These are phyloP conservation scores for Fusarium subtropicale DNA, from an alignment of 2,329 filamentous ascomycete species.

Conservation along the genomic window DNA sequence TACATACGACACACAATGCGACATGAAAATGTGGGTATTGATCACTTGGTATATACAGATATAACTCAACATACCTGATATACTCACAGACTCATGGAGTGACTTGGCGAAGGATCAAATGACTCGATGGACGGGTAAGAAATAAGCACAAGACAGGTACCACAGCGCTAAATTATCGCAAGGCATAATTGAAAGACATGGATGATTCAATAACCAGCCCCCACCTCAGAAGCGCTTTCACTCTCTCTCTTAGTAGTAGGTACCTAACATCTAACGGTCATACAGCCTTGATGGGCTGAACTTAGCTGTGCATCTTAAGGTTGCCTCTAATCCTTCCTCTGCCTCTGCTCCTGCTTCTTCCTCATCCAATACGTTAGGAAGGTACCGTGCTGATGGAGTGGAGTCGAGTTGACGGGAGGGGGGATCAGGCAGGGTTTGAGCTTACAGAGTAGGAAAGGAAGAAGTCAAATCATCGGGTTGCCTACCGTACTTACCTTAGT, in stretches of 20 bases:
- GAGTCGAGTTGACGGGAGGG: constrained; percentile 6
- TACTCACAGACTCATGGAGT: not conserved
- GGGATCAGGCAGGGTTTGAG: constrained; percentile 11
- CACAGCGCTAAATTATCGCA: constrained; percentile 3
- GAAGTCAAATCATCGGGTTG: constrained; percentile 5
- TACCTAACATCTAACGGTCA: not conserved
- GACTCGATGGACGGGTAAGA: not conserved
- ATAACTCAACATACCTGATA: not conserved
- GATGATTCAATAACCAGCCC: constrained; percentile 17
- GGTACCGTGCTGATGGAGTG: constrained; percentile 2
- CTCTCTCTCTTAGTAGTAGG: not conserved
- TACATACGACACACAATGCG: not conserved
- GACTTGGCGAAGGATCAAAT: not conserved
- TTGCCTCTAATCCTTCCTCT: constrained; percentile 7
- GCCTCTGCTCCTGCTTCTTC: not conserved
- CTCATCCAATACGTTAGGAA: constrained; percentile 1
- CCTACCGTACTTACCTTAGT: not conserved
- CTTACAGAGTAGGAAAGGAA: not conserved
- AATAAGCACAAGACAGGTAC: constrained; percentile 4
- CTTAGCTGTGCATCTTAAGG: constrained; percentile 16
- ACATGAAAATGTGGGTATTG: not conserved
- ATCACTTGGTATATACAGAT: not conserved
- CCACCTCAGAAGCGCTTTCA: constrained; percentile 13
- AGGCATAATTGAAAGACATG: constrained; percentile 21
- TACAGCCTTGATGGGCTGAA: constrained; percentile 10